Evolutionary conservation across 225 moss, liverwort and hornwort species (phyloP), one percentile per base, ranked within the genome.

Genomic region (Thuidium tamariscinum): DNA sequence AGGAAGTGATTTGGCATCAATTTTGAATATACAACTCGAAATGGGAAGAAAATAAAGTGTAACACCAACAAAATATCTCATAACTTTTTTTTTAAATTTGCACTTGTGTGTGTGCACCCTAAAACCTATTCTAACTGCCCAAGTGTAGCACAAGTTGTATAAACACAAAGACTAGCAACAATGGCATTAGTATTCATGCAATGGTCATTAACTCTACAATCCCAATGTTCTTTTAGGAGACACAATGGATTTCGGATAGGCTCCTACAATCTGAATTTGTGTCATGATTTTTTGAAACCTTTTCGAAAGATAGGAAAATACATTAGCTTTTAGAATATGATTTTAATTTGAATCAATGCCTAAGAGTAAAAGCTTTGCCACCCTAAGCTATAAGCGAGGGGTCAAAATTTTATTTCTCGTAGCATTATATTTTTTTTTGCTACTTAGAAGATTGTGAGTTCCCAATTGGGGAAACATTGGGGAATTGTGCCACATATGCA

Each of bases 361-460:
- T 1, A 7, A 29, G 16, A 32, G 32, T 2, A 63, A 63, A 63
- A 63, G 7, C 16, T 32, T 16, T 63, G 2, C 16, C 2, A 16
- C 4, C 16, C 4, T 63, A 32, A 63, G 32, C 1, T 0, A 1
- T 2, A 63, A 32, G 8, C 0, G 1, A 7, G 3, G 1, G 16
- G 16, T 30, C 4, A 15, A 29, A 18, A 5, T 64, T 32, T 16
- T 29, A 1, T 2, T 62, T 32, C 9, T 9, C 1, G 16, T 16
- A 32, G 63, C n/a, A n/a, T n/a, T n/a, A n/a, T n/a, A n/a, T n/a
- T n/a, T n/a, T n/a, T n/a, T n/a, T n/a, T n/a, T n/a, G n/a, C n/a
- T n/a, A n/a, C n/a, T n/a, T n/a, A n/a, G n/a, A n/a, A n/a, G n/a
- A n/a, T n/a, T n/a, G n/a, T n/a, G n/a, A n/a, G n/a, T n/a, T n/a